Percentiles rank a stretch among this genome's conserved stretches.
Conservation (phyloP, 768 basidiomycete genomes). For the Tulasnella sp. region DNA sequence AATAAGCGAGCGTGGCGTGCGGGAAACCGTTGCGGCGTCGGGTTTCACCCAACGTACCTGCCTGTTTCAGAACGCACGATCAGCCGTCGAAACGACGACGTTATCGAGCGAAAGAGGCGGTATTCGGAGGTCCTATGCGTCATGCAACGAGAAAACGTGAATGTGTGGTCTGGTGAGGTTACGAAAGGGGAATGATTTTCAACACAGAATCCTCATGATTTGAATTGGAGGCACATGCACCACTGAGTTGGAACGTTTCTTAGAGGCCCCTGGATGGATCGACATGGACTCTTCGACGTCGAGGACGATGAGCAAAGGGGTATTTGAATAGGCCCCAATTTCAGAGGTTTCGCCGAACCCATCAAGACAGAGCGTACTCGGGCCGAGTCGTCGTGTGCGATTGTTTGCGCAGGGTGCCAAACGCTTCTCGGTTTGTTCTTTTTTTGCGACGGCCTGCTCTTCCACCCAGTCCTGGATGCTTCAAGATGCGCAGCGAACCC, state of each 20-base stretch:
- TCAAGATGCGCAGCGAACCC: not conserved
- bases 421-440: not conserved
- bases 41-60: not conserved
- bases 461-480: not conserved
- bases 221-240: not conserved
- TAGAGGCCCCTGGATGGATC: not conserved
- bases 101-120: not conserved
- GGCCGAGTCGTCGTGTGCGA: not conserved
- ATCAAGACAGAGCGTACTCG: not conserved
- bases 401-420: not conserved
- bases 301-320: not conserved
- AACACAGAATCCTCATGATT: not conserved
- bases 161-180: not conserved
- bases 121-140: not conserved
- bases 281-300: not conserved
- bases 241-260: not conserved
- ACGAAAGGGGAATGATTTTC: not conserved
- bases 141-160: not conserved
- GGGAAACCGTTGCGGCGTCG: slow-evolving; percentile 1
- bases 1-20: not conserved
- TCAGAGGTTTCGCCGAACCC: not conserved
- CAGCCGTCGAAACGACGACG: not conserved
- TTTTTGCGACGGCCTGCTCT: not conserved
- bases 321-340: not conserved
- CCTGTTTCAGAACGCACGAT: not conserved